Evolutionary conservation across 441 rosid genomes (phyloP), one percentile per base, ranked within the genome.

Genomic region (Populus trichocarpa): DNA sequence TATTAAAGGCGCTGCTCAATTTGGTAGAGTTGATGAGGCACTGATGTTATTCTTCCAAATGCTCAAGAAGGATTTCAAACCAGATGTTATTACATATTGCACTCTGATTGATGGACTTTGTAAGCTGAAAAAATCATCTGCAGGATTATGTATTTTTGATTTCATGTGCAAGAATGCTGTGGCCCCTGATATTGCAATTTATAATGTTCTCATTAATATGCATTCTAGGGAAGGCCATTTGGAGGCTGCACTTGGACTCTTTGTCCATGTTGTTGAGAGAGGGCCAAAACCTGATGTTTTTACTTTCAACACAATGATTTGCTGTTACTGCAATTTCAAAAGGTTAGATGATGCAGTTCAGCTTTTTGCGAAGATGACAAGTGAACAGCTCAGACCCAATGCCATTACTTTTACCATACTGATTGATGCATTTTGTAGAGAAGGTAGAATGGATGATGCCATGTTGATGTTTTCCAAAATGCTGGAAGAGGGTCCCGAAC

Each of bases 361-460:
- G 42, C 82, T 90, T 84, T 82, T 90, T 53, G 82, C 73, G 35
- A 81, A 74, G 35, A 59, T 86, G 71, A 32, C 33, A 68, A 68
- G 71, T 33, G 40, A 30, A 68, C 40, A 30, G 40, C 77, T 76
- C 76, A 78, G 77, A 67, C 87, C 78, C n/a, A 81, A 80, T 77
- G 84, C 80, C 25, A 69, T 74, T 74, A 87, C 93, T 0, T 90
- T 88, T 79, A 90, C 87, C 83, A 89, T 84, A 8, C 67, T 89
- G 81, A 90, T 90, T 11, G 82, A 88, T 86, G 91, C 87, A 72
- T 86, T 84, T 78, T 88, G 91, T 77, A 89, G 86, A 84, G 81
- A 71, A 28, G 88, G 90, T 11, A 88, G 82, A 74, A 72, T 85
- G 76, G 82, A 81, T 40, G 87, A 87, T 36, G 93, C 90, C 0